Evolutionary conservation across 768 basidiomycete species (phyloP).

Genomic region (Phanerochaete sordida): DNA sequence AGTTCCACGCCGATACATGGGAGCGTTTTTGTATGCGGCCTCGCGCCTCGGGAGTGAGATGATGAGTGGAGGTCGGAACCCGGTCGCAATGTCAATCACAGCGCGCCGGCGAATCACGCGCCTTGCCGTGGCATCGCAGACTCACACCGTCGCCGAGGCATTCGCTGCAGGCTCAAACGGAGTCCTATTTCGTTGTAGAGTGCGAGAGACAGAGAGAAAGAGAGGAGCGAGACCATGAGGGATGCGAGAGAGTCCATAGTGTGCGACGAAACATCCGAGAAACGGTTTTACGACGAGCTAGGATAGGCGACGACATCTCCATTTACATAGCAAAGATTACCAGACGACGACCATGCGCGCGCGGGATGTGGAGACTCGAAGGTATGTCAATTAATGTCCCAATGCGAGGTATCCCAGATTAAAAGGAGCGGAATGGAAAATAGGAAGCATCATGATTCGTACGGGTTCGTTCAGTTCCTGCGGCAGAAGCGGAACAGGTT

Average conservation of each 20-base stretch:
- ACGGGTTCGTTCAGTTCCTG: conserved; percentile 45
- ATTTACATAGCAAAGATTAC: background rate
- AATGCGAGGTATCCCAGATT: conserved; percentile 9
- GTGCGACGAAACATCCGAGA: background rate
- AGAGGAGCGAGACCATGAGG: background rate
- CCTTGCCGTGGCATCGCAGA: background rate
- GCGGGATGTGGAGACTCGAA: background rate
- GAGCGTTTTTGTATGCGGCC: background rate
- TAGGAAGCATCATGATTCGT: background rate
- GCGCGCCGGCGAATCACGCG: background rate
- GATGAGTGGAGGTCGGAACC: background rate
- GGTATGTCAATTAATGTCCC: conserved; percentile 10
- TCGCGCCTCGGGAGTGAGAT: background rate
- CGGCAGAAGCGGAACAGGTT: conserved; percentile 83
- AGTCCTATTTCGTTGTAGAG: background rate
- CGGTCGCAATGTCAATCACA: background rate
- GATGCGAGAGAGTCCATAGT: background rate
- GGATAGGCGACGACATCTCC: background rate
- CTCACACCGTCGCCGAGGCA: background rate
- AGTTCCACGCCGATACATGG: background rate
- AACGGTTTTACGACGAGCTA: background rate
- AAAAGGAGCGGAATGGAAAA: background rate
- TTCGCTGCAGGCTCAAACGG: background rate
- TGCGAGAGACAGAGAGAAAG: background rate
- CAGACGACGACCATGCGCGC: background rate